Base-by-base conservation (phyloP, 2,329 filamentous ascomycete species). In the Paecilomyces formosus region DNA sequence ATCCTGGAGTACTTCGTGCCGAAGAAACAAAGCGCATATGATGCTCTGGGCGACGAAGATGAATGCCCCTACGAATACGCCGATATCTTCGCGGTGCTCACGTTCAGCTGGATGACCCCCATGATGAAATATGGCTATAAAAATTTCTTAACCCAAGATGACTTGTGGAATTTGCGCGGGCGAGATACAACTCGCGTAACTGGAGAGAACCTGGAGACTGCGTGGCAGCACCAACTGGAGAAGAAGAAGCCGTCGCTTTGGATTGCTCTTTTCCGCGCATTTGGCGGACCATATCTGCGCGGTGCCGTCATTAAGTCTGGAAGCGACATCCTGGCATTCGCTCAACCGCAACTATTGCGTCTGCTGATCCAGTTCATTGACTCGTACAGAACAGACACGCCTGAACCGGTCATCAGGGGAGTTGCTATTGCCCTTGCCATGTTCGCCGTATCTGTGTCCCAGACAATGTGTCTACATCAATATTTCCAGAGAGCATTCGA, bases 81-180 rank as follows among this genome's bases (percentile, higher is more conserved):
- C 12, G 92, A 93, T 60, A 81, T 97, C 56, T 99, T 99, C 76
- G 96, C 93, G 3, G 85, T 90, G 55, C 82, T 99, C 53, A 96
- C 93, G 0, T 99, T 99, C 74, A 88, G 89, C 57, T 99, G 94
- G 94, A 97, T 99, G 93, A 97, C 94, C 0, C 92, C 94, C 0
- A 79, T 99, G 84, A 99, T 99, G 94, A 92, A 87, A 70, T 88
- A 88, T 70, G 94, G 94, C 1, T 97, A 99, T 79, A 90, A 88
- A 69, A 85, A 92, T 60, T 99, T 86, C 72, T 80, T 99, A 61
- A 96, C 92, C 1, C 92, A 97, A 72, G 90, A 97, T 63, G 93
- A 99, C 73, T 82, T 99, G 24, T 99, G 95, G 95, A 93, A 91
- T 61, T 79, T 99, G 59, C 85, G 92, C 49, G 88, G 86, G 68